Percentiles rank a stretch among this genome's conserved stretches.
Evolutionary conservation across 202 grass and related monocot species (phyloP).

Genomic region (Cymbopogon flexuosus): DNA sequence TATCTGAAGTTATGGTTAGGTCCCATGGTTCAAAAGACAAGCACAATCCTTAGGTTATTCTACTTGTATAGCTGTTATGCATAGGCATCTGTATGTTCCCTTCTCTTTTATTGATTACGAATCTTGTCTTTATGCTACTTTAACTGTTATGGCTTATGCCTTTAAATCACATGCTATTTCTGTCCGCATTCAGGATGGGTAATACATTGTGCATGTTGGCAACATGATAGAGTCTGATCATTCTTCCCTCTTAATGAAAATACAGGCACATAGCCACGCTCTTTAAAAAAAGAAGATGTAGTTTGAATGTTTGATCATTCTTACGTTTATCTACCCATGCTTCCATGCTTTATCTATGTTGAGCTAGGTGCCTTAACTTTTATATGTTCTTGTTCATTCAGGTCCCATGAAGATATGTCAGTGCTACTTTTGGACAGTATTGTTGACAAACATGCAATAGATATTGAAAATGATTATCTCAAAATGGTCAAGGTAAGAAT

Average conservation of each 20-base stretch:
- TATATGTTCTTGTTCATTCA: conserved; percentile 35
- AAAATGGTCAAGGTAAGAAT: conserved; percentile 71
- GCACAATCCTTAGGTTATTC: background rate
- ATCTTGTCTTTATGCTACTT: background rate
- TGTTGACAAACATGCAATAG: conserved; percentile 82
- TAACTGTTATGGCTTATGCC: background rate
- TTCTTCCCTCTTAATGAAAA: background rate
- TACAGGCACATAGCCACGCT: background rate
- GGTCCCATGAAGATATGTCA: conserved; percentile 91
- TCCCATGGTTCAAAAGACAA: background rate
- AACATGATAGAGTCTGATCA: background rate
- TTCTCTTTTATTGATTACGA: background rate
- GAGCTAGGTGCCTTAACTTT: background rate
- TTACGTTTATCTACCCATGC: background rate
- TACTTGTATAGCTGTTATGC: background rate
- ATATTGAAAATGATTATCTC: conserved; percentile 67
- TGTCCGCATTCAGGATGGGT: background rate
- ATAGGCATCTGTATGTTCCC: background rate
- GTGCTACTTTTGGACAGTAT: conserved; percentile 66
- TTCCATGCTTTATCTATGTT: background rate
- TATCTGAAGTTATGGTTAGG: background rate
- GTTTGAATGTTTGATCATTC: background rate
- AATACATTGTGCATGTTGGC: background rate
- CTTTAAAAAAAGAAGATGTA: background rate
- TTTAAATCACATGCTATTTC: background rate